Evolutionary conservation across 306 rosid species (phyloP), one percentile per base, ranked within the genome.

Genomic region (Elaeagnus macrophylla): DNA sequence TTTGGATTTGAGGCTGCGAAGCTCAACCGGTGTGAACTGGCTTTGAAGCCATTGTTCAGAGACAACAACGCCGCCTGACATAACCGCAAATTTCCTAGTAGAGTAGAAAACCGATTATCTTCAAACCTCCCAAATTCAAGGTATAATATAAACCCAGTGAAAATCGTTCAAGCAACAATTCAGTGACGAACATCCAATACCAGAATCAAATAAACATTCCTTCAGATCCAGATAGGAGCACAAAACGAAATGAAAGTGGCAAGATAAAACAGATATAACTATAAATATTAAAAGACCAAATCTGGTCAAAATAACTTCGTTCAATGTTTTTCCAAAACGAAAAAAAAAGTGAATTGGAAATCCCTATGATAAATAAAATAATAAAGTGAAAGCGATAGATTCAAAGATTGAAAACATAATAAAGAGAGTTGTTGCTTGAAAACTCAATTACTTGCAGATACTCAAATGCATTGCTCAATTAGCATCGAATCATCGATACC

Each of bases 21-120:
- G 96, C 83, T 91, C 93, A 17, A 91, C 96, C 70, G 86, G 99
- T 9, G 95, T 84, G 75, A 91, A 87, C 72, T 91, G 93, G 62
- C 95, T 75, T 13, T 91, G 96, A 71, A 91, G 99, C 93, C 74
- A 82, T 46, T 86, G 96, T 69, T 91, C 99, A 7, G 86, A 83
- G 65, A 91, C 83, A 61, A 78, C 25, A 65, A 91, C 96, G 38
- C 99, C 99, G 56, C 82, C 78, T 4, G 95, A 82, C 96, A 87
- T 91, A 78, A 72, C 76, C 67, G 36, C 50, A 49, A 68, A 63
- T 68, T 57, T 37, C 66, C 49, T 51, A 67, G 49, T 13, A 20
- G n/a, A 65, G 48, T 47, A 32, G 25, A 54, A 45, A 44, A 35
- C 51, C 37, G 38, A 67, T 40, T 36, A 59, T 37, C 47, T 53